A percentile compares a stretch with the other conserved stretches of the same genome.
Conservation (phyloP, 1,284 basidiomycete genomes). For the Microbotryomycetes sp. region DNA sequence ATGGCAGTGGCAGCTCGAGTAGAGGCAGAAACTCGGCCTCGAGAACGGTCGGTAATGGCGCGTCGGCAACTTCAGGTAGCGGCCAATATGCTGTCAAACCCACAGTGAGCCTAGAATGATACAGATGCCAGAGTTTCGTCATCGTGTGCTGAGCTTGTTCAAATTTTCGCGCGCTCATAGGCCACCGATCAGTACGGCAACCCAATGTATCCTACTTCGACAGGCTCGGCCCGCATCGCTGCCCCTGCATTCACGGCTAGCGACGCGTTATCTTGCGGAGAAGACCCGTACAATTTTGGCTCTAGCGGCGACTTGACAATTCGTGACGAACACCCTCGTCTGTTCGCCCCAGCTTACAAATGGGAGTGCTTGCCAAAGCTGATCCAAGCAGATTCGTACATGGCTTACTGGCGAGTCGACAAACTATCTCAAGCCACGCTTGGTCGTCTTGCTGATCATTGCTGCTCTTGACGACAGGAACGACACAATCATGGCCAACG, state of each 20-base stretch:
- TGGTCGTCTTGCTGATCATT: too few species aligned
- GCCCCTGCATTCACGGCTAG: constrained; percentile 53
- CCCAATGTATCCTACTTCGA: constrained; percentile 47
- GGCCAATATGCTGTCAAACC: background rate
- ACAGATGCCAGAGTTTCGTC: background rate
- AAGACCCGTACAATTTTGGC: constrained; percentile 48
- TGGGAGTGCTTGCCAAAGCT: constrained; percentile 79
- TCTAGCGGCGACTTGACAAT: constrained; percentile 42
- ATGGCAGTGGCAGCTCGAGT: background rate
- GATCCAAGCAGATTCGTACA: constrained; percentile 78
- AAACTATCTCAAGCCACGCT: too few species aligned
- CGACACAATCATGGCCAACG: constrained; percentile 79
- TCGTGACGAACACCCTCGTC: constrained; percentile 74
- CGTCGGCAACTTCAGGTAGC: background rate
- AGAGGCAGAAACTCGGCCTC: background rate
- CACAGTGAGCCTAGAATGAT: background rate
- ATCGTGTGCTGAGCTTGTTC: background rate
- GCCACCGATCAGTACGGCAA: constrained; percentile 15
- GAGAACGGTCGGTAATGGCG: background rate
- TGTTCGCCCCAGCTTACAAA: constrained; percentile 85
- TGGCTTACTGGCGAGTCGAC: constrained; percentile 79
- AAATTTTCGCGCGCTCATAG: background rate
- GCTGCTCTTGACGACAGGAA: too few species aligned
- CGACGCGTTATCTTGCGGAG: constrained; percentile 66
- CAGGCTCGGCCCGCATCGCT: constrained; percentile 67